Evolutionary conservation across 257 asterid species (phyloP).

Genomic region (Rhazya stricta): DNA sequence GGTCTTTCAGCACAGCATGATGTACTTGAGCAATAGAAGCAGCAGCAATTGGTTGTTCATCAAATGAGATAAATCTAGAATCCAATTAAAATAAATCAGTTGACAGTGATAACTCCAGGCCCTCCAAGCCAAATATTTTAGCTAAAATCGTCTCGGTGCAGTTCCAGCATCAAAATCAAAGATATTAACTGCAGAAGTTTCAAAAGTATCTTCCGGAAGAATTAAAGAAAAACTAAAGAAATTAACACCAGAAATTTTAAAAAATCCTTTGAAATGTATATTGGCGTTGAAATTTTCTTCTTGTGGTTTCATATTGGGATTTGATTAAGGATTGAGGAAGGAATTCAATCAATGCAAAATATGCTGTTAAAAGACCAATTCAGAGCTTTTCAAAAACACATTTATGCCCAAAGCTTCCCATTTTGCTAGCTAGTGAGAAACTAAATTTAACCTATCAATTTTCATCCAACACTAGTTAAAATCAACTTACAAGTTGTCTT

Average conservation of each 20-base stretch:
- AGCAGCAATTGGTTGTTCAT: slow-evolving; percentile 92
- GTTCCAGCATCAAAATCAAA: not conserved
- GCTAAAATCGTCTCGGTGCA: not conserved
- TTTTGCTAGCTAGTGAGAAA: too few species aligned
- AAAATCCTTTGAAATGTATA: not conserved
- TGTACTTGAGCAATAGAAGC: slow-evolving; percentile 99
- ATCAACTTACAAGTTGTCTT: not conserved
- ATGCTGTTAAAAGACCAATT: not conserved
- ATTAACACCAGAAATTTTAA: not conserved
- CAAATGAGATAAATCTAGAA: slow-evolving; percentile 70
- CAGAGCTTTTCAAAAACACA: not conserved
- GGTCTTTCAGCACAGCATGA: slow-evolving; percentile 65
- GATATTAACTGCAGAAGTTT: not conserved
- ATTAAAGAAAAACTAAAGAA: not conserved
- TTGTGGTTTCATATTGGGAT: not conserved
- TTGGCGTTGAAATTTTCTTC: not conserved
- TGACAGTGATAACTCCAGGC: slow-evolving; percentile 12
- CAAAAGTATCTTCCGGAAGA: not conserved
- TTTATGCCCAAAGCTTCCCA: not conserved
- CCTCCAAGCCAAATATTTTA: slow-evolving; percentile 12
- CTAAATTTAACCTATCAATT: not conserved
- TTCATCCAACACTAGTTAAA: not conserved
- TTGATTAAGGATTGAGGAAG: not conserved
- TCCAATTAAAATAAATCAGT: slow-evolving; percentile 21
- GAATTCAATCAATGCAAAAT: not conserved